A percentile compares a stretch with the other conserved stretches of the same genome.
Conservation (phyloP, 208 protist genomes). For the Leptomonas pyrrhocoris region DNA sequence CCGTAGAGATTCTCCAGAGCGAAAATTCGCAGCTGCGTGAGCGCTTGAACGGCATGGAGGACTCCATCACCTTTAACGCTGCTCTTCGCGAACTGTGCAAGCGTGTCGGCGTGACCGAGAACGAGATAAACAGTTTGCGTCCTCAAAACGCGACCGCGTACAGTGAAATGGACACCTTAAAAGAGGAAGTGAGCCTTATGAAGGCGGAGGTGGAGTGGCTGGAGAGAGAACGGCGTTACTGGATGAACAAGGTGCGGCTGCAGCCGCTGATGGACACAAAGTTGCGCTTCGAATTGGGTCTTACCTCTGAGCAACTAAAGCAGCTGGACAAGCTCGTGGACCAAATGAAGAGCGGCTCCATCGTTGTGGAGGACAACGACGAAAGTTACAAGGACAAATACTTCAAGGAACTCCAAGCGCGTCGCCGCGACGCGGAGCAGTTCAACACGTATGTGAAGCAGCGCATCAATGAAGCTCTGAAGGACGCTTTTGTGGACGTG, state of each 20-base stretch:
- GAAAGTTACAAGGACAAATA: slow-evolving; percentile 83
- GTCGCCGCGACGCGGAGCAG: slow-evolving; percentile 67
- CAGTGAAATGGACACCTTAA: slow-evolving; percentile 83
- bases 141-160: slow-evolving; percentile 60
- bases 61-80: slow-evolving; percentile 80
- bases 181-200: slow-evolving; percentile 71
- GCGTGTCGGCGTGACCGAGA: slow-evolving; percentile 79
- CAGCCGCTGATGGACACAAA: slow-evolving; percentile 89
- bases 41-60: slow-evolving; percentile 81
- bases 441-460: slow-evolving; percentile 82
- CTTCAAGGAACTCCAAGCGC: slow-evolving; percentile 65
- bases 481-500: slow-evolving; percentile 54
- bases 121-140: slow-evolving; percentile 84
- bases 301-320: slow-evolving; percentile 81
- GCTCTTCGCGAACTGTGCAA: slow-evolving; percentile 84
- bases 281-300: slow-evolving; percentile 81
- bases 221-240: slow-evolving; percentile 84
- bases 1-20: slow-evolving; percentile 68
- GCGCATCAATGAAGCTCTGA: slow-evolving; percentile 69
- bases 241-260: slow-evolving; percentile 92
- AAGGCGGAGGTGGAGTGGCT: slow-evolving; percentile 91
- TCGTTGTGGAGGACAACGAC: slow-evolving; percentile 69
- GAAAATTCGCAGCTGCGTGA: slow-evolving; percentile 86
- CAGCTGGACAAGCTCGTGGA: slow-evolving; percentile 84
- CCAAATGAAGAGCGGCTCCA: slow-evolving; percentile 75